Base-by-base conservation (phyloP, 1,139 yeast species). In the Pneumocystis canis region DNA sequence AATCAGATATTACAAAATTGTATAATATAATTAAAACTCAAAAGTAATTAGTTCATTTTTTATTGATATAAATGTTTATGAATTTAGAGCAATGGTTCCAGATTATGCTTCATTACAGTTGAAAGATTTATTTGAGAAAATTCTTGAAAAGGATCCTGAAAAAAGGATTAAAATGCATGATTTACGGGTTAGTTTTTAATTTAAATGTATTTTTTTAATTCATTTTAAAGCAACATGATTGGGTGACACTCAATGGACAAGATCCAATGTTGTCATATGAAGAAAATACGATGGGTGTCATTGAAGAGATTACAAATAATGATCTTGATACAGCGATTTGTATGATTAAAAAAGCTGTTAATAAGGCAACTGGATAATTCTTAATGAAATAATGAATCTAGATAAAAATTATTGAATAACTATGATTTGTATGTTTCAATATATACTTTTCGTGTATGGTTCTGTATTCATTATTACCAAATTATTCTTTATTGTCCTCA, bases 131-230 rank as follows among this genome's bases (percentile, higher is more conserved):
- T 65, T 77, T 35, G 20, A 53, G 9, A 63, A 69, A 32, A 65
- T 77, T 20, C 70, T 77, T 57, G 73, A 81, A 68, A 83, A 83
- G 71, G 82, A 82, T 66, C 85, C 88, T 1, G 75, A 73, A 53
- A 73, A 78, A 60, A 74, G 94, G 63, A 78, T 78, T 31, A 75
- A 78, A 60, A 85, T 87, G 63, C 73, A 74, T 54, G 74, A 79
- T 57, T 73, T 85, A 40, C 74, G 85, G 32, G 62, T 47, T 25
- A 2, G 28, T 47, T 47, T 25, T 47, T 11, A 25, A 47, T 18
- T 47, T 18, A 20, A 30, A 14, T n/a, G 3, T 3, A 3, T 7
- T 30, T 28, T 33, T 30, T 16, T 40, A 76, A 47, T 9, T 14
- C 3, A 11, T 9, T 47, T 25, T 25, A 25, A 47, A 47, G 54